These are phyloP conservation scores for Acephala macrosclerotiorum DNA, from an alignment of 2,329 filamentous ascomycete species.

Conservation along the genomic window DNA sequence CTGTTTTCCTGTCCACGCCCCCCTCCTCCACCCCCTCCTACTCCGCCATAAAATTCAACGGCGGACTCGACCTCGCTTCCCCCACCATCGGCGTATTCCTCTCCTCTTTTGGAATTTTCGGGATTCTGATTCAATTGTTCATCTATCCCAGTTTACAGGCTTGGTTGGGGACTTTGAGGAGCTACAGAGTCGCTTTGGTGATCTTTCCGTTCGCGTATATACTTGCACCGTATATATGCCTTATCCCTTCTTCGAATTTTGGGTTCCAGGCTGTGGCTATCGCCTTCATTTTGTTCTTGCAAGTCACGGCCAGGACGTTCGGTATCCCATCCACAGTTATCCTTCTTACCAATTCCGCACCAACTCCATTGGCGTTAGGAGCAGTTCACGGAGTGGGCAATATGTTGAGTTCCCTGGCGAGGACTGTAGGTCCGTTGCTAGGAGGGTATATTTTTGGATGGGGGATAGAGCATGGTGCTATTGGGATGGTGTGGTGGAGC, in stretches of 20 bases:
- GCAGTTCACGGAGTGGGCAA: constrained; percentile 62
- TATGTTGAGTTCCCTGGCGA: constrained; percentile 54
- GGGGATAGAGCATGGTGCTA: constrained; percentile 40
- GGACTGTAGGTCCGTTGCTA: constrained; percentile 58
- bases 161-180: constrained; percentile 70
- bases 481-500: constrained; percentile 42
- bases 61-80: constrained; percentile 75
- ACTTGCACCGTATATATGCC: constrained; percentile 72
- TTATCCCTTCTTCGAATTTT: constrained; percentile 55
- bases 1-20: constrained; percentile 66
- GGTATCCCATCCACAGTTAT: constrained; percentile 65
- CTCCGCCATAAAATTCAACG: constrained; percentile 57
- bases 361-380: constrained; percentile 61
- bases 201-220: constrained; percentile 76
- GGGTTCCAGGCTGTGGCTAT: constrained; percentile 57
- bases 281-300: constrained; percentile 68
- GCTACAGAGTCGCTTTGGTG: constrained; percentile 71
- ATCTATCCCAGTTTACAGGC: constrained; percentile 73
- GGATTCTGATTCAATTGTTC: constrained; percentile 73
- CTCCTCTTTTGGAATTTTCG: constrained; percentile 72
- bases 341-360: constrained; percentile 65
- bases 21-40: constrained; percentile 64
- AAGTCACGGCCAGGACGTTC: constrained; percentile 78
- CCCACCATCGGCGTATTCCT: constrained; percentile 73
- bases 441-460: constrained; percentile 48